Base-by-base conservation (phyloP, 352 stramenopile species). In the Phytopythium montanum region DNA sequence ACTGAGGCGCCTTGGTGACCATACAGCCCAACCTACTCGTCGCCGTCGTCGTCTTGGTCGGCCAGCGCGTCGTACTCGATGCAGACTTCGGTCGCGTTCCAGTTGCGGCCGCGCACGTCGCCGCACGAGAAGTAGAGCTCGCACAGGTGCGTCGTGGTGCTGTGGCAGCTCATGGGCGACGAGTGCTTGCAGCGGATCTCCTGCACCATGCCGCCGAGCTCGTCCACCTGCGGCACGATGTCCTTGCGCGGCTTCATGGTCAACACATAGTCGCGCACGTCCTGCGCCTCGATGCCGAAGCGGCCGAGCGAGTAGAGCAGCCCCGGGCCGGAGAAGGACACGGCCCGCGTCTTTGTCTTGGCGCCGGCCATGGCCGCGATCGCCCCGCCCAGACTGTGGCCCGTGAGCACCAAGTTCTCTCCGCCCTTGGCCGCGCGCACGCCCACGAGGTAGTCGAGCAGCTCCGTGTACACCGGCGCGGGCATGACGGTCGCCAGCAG, bases 221-320 rank as follows among this genome's bases (percentile, higher is more conserved):
- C 70, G 55, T 93, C 84, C 23, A 92, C 80, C n/a, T 74, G 73
- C 21, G 84, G 81, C 18, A 93, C 78, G 36, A 93, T 93, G 61
- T 93, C 84, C 38, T 82, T 90, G 44, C 75, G 66, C 0, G 84
- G 79, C 45, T 92, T 93, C 68, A 93, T 83, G 26, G 84, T 92
- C 57, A 93, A 53, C 58, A 93, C 84, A 44, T 90, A 87, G 65
- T 93, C 79, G 23, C 81, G 78, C 49, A 93, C 68, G 49, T 87
- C 81, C 25, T 73, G 70, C 31, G 73, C 66, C 3, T 78, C 64
- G 31, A 93, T 65, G 55, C 72, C 78, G 46, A 93, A 93, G 41
- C 84, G 81, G 7, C 76, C 81, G 61, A 85, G 70, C 38, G 79
- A 87, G 65, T 91, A 93, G 4, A 92, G 57, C 18, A 92, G 63